Conservation (phyloP, 192 early-diverging fungal species). For the Linnemannia elongata region DNA sequence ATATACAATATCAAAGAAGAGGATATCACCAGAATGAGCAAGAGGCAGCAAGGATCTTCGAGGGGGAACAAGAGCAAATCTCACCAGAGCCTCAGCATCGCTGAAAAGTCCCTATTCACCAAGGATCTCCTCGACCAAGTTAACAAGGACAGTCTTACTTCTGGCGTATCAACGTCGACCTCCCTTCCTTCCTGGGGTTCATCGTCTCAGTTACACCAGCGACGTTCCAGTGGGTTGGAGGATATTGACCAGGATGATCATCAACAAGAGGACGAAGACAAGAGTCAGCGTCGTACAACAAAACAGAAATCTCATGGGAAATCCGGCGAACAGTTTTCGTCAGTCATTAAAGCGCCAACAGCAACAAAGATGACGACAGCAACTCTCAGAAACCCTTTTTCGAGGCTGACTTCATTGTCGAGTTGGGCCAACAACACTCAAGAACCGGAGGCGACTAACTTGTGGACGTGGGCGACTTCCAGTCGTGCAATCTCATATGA, state of each 20-base stretch:
- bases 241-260: not conserved
- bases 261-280: not conserved
- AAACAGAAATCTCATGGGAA: not conserved
- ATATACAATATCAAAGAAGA: not conserved
- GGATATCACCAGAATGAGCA: not conserved
- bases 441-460: not conserved
- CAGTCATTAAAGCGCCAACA: not conserved
- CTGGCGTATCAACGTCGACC: not conserved
- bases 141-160: not conserved
- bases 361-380: not conserved
- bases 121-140: not conserved
- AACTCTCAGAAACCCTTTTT: not conserved
- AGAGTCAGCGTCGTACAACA: not conserved
- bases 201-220: not conserved
- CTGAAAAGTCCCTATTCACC: not conserved
- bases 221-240: not conserved
- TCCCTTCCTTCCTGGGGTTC: not conserved
- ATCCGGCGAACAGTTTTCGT: not conserved
- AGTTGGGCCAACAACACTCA: not conserved
- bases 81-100: not conserved
- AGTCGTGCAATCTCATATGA: not conserved
- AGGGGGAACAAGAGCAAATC: not conserved
- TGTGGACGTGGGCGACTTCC: conserved; percentile 9
- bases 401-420: not conserved
- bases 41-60: not conserved